Evolutionary conservation across 1,139 yeast genomes (phyloP).

Genomic region (Arxiozyma slooffiae): DNA sequence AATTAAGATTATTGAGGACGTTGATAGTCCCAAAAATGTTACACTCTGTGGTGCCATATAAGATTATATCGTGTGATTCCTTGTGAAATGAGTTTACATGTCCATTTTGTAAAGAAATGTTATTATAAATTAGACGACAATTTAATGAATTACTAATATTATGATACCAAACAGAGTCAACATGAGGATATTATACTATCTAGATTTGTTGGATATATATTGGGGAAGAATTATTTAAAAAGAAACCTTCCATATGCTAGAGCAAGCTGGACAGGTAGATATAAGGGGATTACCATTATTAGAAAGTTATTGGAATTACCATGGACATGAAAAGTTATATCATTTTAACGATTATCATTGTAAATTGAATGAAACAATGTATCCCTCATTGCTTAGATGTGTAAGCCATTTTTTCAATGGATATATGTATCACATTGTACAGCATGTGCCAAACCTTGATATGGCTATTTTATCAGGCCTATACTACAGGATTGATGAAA

Average conservation of each 20-base stretch:
- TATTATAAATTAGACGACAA: conserved; percentile 48
- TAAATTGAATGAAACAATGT: conserved; percentile 28
- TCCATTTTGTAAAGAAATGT: conserved; percentile 39
- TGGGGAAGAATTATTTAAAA: conserved; percentile 37
- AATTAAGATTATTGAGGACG: conserved; percentile 34
- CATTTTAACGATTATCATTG: conserved; percentile 33
- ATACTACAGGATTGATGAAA: conserved; percentile 18
- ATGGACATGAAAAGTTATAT: conserved; percentile 32
- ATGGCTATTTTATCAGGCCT: conserved; percentile 22
- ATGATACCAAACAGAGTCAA: conserved; percentile 35
- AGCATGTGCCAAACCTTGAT: conserved; percentile 25
- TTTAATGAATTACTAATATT: conserved; percentile 54
- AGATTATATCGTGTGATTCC: conserved; percentile 55
- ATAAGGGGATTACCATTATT: conserved; percentile 26
- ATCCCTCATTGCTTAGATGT: conserved; percentile 23
- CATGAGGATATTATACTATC: conserved; percentile 55
- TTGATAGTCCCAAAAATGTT: conserved; percentile 50
- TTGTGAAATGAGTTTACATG: conserved; percentile 74
- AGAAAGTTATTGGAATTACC: conserved; percentile 36
- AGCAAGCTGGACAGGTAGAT: conserved; percentile 27
- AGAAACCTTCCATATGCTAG: conserved; percentile 24
- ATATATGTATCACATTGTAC: conserved; percentile 29
- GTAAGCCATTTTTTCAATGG: conserved; percentile 36
- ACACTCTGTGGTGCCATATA: conserved; percentile 55
- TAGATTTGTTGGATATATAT: conserved; percentile 43